Percentiles rank a stretch among this genome's conserved stretches.
Evolutionary conservation across 805 yeast genomes (phyloP).

Genomic region (Tetrapisispora fleetii): DNA sequence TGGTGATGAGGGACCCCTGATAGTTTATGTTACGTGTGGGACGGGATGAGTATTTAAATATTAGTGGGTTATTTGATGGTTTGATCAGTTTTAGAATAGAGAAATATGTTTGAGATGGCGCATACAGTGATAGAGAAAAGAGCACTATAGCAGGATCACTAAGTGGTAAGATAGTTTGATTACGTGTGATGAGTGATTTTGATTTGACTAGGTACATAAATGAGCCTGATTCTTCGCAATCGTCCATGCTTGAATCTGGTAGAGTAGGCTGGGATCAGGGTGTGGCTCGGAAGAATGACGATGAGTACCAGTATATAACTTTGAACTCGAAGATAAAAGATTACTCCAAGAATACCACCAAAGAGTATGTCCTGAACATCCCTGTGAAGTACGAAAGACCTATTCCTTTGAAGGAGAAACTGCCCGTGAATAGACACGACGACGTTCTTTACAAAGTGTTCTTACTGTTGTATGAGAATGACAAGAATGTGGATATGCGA

Average conservation of each 20-base stretch:
- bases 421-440: slow-evolving; percentile 40
- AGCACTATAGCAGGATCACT: too few species aligned
- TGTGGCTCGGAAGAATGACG: background rate
- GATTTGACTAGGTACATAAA: background rate
- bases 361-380: slow-evolving; percentile 26
- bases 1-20: too few species aligned
- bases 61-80: too few species aligned
- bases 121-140: too few species aligned
- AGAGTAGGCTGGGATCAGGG: background rate
- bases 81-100: too few species aligned
- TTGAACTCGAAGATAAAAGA: slow-evolving; percentile 1
- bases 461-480: slow-evolving; percentile 56
- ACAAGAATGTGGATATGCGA: slow-evolving; percentile 38
- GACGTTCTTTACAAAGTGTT: slow-evolving; percentile 69
- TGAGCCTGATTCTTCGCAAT: background rate
- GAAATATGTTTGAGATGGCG: too few species aligned
- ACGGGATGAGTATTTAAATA: too few species aligned
- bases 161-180: background rate
- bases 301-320: slow-evolving; percentile 1
- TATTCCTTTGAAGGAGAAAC: slow-evolving; percentile 51
- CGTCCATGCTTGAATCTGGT: background rate
- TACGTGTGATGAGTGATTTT: background rate
- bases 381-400: slow-evolving; percentile 75
- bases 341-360: slow-evolving; percentile 2
- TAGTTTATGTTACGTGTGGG: too few species aligned